Evolutionary conservation across 2,329 filamentous ascomycete species (phyloP), one percentile per base, ranked within the genome.

Genomic region (Pochonia chlamydosporia): DNA sequence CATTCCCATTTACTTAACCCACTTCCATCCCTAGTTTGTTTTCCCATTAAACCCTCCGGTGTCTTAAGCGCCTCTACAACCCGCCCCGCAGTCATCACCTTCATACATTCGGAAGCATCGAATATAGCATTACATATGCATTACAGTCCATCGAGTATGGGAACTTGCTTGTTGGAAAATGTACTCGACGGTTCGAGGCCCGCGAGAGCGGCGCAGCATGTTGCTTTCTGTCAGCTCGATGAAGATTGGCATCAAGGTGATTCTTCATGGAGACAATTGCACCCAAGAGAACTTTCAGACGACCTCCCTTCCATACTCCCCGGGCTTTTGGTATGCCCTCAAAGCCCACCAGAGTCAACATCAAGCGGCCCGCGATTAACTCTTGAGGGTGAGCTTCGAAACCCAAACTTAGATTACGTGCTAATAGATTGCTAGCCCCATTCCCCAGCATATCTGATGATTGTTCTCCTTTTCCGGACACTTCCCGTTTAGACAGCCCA

Each of bases 331-430:
- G 45, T 51, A 20, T 55, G 58, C 35, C 58, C 58, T 33, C 55
- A 61, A 51, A 61, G 56, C 20, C 61, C 61, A 49, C 59, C 61
- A 43, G 58, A 60, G 49, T 67, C 64, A 30, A 49, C 51, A n/a
- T 64, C 61, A 35, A 61, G 62, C 16, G 67, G 64, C 42, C 64
- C 64, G 3, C 59, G 57, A 44, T 39, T 65, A 35, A 64, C 64
- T 51, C 48, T 58, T 11, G 63, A 67, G 51, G 59, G 63, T 59
- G 54, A 54, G 55, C 56, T 20, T 28, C 20, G 24, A 30, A 14
- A 16, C 14, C 7, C 6, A n/a, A 16, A 24, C 28, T 20, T n/a
- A 18, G 24, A 9, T 46, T 53, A 46, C 48, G 16, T 20, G 20
- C 11, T 43, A 13, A 16, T 14, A 11, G 5, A n/a, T 21, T 33